phyloP scores from a whole-genome alignment of 768 basidiomycete genomes.

The Zangia roseola region DNA sequence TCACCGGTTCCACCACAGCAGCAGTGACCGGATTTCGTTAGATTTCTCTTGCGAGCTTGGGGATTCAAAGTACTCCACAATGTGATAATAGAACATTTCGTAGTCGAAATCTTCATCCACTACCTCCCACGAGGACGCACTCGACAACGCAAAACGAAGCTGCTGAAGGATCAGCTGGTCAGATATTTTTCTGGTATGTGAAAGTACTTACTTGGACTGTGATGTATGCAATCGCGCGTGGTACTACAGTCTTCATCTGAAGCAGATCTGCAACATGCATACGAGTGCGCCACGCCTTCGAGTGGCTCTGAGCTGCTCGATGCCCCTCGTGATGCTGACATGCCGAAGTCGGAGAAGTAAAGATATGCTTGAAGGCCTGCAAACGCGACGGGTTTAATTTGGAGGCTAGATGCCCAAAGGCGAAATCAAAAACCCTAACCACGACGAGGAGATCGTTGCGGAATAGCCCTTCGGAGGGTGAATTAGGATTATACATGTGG shows the following conservation, averaged over 20 bases:
- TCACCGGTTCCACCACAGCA: conserved; percentile 12
- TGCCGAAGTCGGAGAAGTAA: conserved; percentile 19
- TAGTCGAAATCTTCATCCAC: conserved; percentile 11
- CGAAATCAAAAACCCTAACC: no score
- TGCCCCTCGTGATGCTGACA: background rate
- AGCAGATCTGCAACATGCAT: conserved; percentile 4
- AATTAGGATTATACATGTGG: no score
- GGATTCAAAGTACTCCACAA: conserved; percentile 11
- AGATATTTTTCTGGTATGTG: background rate
- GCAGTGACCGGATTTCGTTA: background rate
- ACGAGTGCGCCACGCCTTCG: background rate
- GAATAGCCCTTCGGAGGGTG: no score
- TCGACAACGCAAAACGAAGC: conserved; percentile 15
- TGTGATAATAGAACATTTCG: conserved; percentile 10
- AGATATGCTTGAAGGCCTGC: conserved; percentile 20
- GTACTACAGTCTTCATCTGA: conserved; percentile 10
- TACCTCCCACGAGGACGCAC: conserved; percentile 1
- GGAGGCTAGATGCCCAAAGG: no score
- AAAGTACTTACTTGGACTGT: conserved; percentile 21
- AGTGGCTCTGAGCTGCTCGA: no score
- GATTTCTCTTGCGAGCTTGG: background rate
- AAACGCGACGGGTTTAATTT: no score
- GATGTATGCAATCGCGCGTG: conserved; percentile 22
- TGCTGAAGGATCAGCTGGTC: conserved; percentile 1
- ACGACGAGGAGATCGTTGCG: no score